Evolutionary conservation across 306 rosid species (phyloP).

Genomic region (Prunus davidiana): DNA sequence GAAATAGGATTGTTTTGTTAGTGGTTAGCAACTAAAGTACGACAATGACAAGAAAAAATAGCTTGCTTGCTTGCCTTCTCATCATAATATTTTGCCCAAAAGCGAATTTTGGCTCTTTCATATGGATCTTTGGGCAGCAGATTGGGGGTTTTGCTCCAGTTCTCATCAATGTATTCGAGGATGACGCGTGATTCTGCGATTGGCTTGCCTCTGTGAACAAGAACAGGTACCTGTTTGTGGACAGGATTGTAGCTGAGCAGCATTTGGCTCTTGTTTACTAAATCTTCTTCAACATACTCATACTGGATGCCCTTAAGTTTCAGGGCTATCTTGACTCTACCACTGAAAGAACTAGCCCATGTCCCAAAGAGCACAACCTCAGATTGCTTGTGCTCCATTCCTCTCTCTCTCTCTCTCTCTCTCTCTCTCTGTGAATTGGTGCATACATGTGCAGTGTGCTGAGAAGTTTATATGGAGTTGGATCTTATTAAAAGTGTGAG

Average conservation of each 20-base stretch:
- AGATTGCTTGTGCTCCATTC: too few species aligned
- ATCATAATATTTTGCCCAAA: conserved; percentile 36
- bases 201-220: conserved; percentile 36
- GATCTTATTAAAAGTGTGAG: too few species aligned
- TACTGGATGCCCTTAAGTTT: conserved; percentile 15
- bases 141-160: conserved; percentile 32
- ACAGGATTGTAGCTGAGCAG: conserved; percentile 38
- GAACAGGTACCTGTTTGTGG: conserved; percentile 37
- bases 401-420: too few species aligned
- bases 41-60: too few species aligned
- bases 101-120: conserved; percentile 34
- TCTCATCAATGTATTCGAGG: conserved; percentile 43
- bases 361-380: too few species aligned
- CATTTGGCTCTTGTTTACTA: conserved; percentile 34
- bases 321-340: too few species aligned
- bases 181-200: conserved; percentile 37
- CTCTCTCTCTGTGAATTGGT: too few species aligned
- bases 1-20: neutral
- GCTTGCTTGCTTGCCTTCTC: conserved; percentile 14
- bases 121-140: conserved; percentile 39
- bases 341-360: too few species aligned
- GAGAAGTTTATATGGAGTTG: too few species aligned
- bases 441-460: too few species aligned
- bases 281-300: conserved; percentile 37
- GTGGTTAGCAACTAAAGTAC: too few species aligned